phyloP scores from a whole-genome alignment of 305 asterid genomes.

The Fraxinus sp. region DNA sequence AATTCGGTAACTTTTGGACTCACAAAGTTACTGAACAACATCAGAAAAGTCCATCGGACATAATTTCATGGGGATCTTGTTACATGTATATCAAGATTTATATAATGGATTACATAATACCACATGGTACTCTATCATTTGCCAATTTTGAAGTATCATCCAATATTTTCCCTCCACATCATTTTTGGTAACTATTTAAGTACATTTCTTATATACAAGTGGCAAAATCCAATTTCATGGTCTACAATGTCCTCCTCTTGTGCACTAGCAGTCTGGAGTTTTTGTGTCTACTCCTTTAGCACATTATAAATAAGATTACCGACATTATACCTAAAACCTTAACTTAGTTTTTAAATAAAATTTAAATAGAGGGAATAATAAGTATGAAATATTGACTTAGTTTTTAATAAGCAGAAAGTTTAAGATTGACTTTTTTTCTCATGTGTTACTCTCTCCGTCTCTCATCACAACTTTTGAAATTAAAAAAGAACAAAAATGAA shows the following conservation, averaged over 20 bases:
- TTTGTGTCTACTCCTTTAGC: conserved; percentile 53
- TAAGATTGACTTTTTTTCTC: no score
- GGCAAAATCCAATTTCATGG: conserved; percentile 27
- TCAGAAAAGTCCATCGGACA: conserved; percentile 64
- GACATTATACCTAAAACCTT: neutral
- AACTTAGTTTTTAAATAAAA: neutral
- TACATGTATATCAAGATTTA: no score
- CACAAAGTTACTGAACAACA: conserved; percentile 77
- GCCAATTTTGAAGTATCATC: no score
- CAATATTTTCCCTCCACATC: no score
- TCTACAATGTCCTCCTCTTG: conserved; percentile 67
- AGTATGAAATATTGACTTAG: no score
- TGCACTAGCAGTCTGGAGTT: conserved; percentile 62
- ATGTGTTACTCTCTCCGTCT: no score
- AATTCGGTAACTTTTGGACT: conserved; percentile 52
- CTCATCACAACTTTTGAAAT: no score
- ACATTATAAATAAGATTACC: neutral
- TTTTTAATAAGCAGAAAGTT: no score
- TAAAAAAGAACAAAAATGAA: neutral
- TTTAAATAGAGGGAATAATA: neutral
- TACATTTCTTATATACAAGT: no score
- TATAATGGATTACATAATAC: no score
- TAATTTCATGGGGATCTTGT: conserved; percentile 17
- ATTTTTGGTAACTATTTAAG: no score
- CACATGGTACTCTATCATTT: no score